Percentiles rank a stretch among this genome's conserved stretches.
phyloP scores from a whole-genome alignment of 306 rosid genomes.

The Cucurbita maxima region DNA sequence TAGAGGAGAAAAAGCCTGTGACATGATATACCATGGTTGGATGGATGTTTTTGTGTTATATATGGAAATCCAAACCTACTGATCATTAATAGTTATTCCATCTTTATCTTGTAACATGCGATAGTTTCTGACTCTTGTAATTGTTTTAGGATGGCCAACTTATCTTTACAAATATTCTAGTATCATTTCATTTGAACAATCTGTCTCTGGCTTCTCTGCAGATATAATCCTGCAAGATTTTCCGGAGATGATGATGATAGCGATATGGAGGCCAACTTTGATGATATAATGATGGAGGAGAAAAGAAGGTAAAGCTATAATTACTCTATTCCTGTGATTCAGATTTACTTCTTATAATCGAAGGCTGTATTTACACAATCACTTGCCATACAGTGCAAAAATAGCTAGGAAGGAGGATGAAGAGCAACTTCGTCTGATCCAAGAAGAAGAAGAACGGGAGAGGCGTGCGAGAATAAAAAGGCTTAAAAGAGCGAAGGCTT shows the following conservation, averaged over 20 bases:
- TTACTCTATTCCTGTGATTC: neutral
- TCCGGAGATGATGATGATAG: constrained; percentile 38
- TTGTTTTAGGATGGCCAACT: neutral
- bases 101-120: neutral
- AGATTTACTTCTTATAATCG: neutral
- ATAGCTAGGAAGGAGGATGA: constrained; percentile 48
- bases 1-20: neutral
- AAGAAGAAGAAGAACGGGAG: constrained; percentile 35
- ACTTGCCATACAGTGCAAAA: constrained; percentile 17
- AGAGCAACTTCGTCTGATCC: constrained; percentile 32
- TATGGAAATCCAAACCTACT: no score
- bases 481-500: constrained; percentile 25
- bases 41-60: neutral
- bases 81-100: neutral
- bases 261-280: constrained; percentile 74
- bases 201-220: constrained; percentile 11
- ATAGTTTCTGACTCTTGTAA: neutral
- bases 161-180: neutral
- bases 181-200: neutral
- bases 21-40: neutral
- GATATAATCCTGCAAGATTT: constrained; percentile 45
- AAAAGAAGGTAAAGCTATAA: constrained; percentile 32
- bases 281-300: constrained; percentile 69
- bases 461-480: constrained; percentile 17
- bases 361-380: neutral